These are phyloP conservation scores for Cucumis cinereus DNA, from an alignment of 306 rosid genomes.

Conservation along the genomic window DNA sequence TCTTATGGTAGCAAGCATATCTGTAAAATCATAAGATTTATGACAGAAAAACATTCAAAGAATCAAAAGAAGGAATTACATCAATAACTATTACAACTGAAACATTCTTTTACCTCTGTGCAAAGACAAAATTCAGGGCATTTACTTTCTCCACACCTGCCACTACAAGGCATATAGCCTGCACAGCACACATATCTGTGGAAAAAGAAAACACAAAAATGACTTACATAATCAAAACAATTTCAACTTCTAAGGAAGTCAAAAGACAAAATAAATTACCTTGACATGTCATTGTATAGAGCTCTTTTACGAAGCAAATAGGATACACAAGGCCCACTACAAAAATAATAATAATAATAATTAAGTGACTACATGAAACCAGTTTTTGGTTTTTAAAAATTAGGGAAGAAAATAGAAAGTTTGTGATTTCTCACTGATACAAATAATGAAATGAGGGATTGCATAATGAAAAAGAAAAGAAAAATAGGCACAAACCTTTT, in stretches of 20 bases:
- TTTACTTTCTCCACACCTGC: conserved; percentile 79
- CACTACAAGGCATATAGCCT: conserved; percentile 95
- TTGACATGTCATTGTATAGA: conserved; percentile 74
- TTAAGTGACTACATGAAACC: background rate
- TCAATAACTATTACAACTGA: background rate
- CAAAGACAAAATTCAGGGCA: conserved; percentile 77
- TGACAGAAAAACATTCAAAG: background rate
- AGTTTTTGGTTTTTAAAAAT: background rate
- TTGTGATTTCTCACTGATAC: background rate
- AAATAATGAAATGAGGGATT: background rate
- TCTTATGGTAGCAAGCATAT: background rate
- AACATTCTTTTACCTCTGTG: conserved; percentile 47
- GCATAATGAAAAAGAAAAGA: background rate
- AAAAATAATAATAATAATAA: background rate
- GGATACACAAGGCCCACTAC: conserved; percentile 78
- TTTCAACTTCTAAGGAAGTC: background rate
- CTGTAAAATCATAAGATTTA: background rate
- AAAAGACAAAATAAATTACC: conserved; percentile 29
- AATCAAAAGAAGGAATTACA: too few relatives aligned
- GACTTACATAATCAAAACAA: background rate
- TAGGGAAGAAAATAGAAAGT: background rate
- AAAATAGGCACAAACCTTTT: background rate
- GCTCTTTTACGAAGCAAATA: conserved; percentile 82
- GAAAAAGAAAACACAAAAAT: conserved; percentile 10
- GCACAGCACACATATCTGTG: conserved; percentile 81